Base-by-base conservation (phyloP, 129 eudicot species). In the Centrapalus pauciflorus region DNA sequence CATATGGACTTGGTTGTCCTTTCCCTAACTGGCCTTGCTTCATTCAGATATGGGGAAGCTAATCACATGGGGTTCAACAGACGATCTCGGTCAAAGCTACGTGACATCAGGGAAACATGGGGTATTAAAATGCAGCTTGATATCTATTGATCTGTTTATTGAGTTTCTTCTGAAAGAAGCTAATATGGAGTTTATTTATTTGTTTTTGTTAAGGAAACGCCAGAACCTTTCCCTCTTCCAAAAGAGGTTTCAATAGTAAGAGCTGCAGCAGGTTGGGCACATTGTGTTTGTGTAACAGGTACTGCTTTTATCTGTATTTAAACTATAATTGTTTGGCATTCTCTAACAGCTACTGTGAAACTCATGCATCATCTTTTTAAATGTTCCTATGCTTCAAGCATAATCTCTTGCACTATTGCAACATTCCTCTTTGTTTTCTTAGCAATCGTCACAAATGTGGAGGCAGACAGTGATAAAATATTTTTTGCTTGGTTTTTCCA, bases 201-300 rank as follows among this genome's bases (percentile, higher is more conserved):
- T 72, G 73, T 40, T 25, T 58, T 59, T 83, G 72, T 83, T 61
- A 86, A 93, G 99, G 99, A 93, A 93, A 78, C 73, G 30, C 99
- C 99, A 74, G 96, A 86, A 84, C 95, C 99, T 83, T 93, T 85
- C 75, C 96, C 96, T 66, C 87, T 93, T 26, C 98, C 96, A 3
- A 68, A 77, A 24, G 98, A 88, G 56, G 83, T 83, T 67, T 67
- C 94, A 50, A 78, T 88, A 66, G 78, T 79, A 27, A 80, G 66
- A 70, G 98, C 96, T 67, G 96, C 96, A 48, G 98, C 98, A 64
- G 95, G 98, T 72, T 93, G 98, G 98, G 95, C 98, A 14, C 98
- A 93, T 75, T 93, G 98, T 65, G 96, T 77, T 58, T 77, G 95
- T 38, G 96, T 79, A 56, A 85, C 96, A 82, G 96, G 96, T 85